Conservation (phyloP, 2,329 filamentous ascomycete species). For the Verticillium nubilum region DNA sequence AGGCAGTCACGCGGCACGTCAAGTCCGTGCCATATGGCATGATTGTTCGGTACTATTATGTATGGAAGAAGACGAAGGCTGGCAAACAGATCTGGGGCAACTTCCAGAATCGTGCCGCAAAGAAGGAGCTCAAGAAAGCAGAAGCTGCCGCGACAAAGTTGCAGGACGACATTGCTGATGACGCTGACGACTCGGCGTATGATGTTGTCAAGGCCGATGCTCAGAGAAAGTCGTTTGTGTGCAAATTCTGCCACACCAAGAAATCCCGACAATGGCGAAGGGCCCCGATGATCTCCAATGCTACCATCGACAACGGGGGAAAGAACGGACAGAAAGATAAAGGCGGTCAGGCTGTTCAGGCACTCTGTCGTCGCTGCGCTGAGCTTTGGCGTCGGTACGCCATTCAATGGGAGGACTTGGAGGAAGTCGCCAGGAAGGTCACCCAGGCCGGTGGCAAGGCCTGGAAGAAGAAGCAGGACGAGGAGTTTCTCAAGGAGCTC, state of each 20-base stretch:
- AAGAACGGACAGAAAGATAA: constrained; percentile 74
- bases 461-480: constrained; percentile 85
- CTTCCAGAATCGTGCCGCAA: constrained; percentile 81
- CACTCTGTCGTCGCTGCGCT: constrained; percentile 84
- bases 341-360: constrained; percentile 66
- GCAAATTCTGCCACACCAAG: constrained; percentile 84
- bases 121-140: constrained; percentile 74
- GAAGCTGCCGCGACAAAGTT: constrained; percentile 70
- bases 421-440: constrained; percentile 86
- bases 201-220: constrained; percentile 77
- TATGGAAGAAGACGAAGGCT: constrained; percentile 91
- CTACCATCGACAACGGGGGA: constrained; percentile 59
- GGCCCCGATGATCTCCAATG: constrained; percentile 66
- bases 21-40: constrained; percentile 74
- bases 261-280: constrained; percentile 86
- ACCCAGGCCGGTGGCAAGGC: constrained; percentile 72
- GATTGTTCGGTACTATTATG: constrained; percentile 91
- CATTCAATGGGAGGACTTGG: constrained; percentile 90
- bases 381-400: constrained; percentile 94
- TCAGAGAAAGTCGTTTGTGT: constrained; percentile 80
- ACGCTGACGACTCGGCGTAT: constrained; percentile 92
- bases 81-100: constrained; percentile 88
- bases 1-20: constrained; percentile 77
- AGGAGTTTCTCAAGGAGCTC: constrained; percentile 77
- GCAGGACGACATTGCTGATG: constrained; percentile 87